phyloP scores from a whole-genome alignment of 495 filamentous ascomycete genomes.

The Tuber calosporum region DNA sequence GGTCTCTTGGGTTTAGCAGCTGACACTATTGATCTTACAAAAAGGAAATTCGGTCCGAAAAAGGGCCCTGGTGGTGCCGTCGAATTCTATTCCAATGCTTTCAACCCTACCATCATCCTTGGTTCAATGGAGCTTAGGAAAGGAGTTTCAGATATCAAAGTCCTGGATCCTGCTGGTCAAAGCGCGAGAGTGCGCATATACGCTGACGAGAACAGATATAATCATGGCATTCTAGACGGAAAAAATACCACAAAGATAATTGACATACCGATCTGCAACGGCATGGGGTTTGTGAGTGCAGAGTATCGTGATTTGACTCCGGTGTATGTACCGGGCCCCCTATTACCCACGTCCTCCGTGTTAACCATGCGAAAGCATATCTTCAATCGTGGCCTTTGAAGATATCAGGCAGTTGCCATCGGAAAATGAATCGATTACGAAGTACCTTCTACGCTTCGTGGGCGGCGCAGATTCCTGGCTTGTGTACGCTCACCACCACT shows the following conservation, averaged over 20 bases:
- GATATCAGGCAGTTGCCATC: background rate
- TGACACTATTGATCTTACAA: background rate
- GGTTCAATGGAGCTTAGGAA: constrained; percentile 11
- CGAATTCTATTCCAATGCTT: constrained; percentile 5
- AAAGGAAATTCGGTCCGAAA: constrained; percentile 4
- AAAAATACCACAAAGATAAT: constrained; percentile 1
- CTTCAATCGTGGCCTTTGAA: background rate
- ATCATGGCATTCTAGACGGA: background rate
- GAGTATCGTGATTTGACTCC: constrained; percentile 64
- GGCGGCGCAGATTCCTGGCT: background rate
- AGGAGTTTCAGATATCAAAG: constrained; percentile 5
- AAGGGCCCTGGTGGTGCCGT: constrained; percentile 6
- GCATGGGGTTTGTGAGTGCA: constrained; percentile 76
- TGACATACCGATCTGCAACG: constrained; percentile 48
- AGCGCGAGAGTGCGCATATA: constrained; percentile 15
- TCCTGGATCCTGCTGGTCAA: background rate
- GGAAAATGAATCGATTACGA: background rate
- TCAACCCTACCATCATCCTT: constrained; percentile 15
- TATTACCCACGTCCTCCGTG: background rate
- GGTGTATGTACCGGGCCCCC: constrained; percentile 61
- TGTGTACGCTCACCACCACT: background rate
- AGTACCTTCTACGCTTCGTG: background rate
- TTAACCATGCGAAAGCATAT: background rate
- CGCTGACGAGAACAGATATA: constrained; percentile 4
- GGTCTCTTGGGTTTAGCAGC: background rate